Percentiles rank a stretch among this genome's conserved stretches.
Evolutionary conservation across 1,284 basidiomycete genomes (phyloP).

Genomic region (Volvariella surrecta): DNA sequence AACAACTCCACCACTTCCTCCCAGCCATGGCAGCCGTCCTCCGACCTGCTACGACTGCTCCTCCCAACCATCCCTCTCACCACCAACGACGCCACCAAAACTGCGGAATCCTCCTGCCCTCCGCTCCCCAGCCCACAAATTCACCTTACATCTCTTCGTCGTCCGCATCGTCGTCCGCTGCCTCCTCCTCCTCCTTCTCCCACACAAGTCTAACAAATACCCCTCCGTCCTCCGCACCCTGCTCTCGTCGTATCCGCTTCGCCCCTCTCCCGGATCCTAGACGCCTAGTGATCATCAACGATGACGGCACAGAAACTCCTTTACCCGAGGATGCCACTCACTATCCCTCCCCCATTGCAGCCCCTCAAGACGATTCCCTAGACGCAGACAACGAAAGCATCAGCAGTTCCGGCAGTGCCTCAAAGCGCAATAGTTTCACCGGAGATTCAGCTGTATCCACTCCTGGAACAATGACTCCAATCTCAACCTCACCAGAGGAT

Average conservation of each 20-base stretch:
- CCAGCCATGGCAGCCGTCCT: background rate
- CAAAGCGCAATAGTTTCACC: conserved; percentile 11
- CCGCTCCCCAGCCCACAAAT: background rate
- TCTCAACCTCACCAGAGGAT: conserved; percentile 7
- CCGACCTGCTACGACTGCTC: background rate
- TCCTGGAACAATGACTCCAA: conserved; percentile 12
- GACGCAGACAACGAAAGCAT: conserved; percentile 26
- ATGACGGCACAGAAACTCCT: conserved; percentile 32
- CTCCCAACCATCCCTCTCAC: background rate
- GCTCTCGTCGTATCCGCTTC: conserved; percentile 51
- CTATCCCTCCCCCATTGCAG: conserved; percentile 10
- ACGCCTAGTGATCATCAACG: conserved; percentile 34
- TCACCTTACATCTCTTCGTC: conserved; percentile 14
- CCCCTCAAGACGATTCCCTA: conserved; percentile 10
- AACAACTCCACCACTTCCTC: background rate
- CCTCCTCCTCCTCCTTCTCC: conserved; percentile 13
- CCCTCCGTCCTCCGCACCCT: conserved; percentile 6
- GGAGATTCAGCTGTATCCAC: conserved; percentile 14
- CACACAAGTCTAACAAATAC: conserved; percentile 5
- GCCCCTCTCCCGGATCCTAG: conserved; percentile 71
- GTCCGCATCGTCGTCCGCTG: conserved; percentile 30
- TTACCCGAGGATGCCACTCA: conserved; percentile 18
- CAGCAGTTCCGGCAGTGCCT: conserved; percentile 13
- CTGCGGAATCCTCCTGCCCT: background rate
- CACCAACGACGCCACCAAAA: background rate